Percentiles rank a stretch among this genome's conserved stretches.
phyloP scores from a whole-genome alignment of 495 filamentous ascomycete species.

The Zalerion maritima region DNA sequence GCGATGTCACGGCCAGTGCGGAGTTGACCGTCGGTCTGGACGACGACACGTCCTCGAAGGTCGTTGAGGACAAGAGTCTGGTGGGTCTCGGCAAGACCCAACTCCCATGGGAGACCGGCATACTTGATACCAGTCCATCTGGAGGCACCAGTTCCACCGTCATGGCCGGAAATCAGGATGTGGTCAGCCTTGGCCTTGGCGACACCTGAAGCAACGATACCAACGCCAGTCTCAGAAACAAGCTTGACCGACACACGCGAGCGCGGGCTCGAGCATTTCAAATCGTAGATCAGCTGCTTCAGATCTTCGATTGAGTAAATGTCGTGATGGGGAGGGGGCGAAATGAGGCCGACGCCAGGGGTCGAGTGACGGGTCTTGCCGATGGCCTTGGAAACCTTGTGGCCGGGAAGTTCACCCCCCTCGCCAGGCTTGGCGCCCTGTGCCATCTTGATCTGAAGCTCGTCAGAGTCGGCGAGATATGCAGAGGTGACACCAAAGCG shows the following conservation, averaged over 20 bases:
- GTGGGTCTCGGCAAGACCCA: slow-evolving; percentile 96
- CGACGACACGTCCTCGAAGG: slow-evolving; percentile 87
- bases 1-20: slow-evolving; percentile 91
- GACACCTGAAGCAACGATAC: slow-evolving; percentile 96
- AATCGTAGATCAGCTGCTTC: slow-evolving; percentile 97
- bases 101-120: slow-evolving; percentile 93
- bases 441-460: slow-evolving; percentile 99
- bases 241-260: slow-evolving; percentile 96
- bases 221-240: slow-evolving; percentile 94
- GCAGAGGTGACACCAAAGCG: slow-evolving; percentile 96
- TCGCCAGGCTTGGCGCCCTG: slow-evolving; percentile 98
- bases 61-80: slow-evolving; percentile 98
- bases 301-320: slow-evolving; percentile 99
- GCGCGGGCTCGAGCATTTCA: slow-evolving; percentile 94
- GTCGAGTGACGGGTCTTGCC: slow-evolving; percentile 96
- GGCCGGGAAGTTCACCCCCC: slow-evolving; percentile 92
- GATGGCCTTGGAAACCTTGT: slow-evolving; percentile 96
- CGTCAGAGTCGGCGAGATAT: slow-evolving; percentile 96
- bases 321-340: slow-evolving; percentile 96
- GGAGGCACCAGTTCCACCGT: slow-evolving; percentile 95
- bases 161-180: slow-evolving; percentile 94
- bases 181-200: slow-evolving; percentile 98
- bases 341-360: slow-evolving; percentile 93
- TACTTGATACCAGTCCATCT: slow-evolving; percentile 99
- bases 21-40: slow-evolving; percentile 95